Percentiles rank a stretch among this genome's conserved stretches.
Evolutionary conservation across 2,329 filamentous ascomycete species (phyloP).

Genomic region (Talaromyces pinophilus): DNA sequence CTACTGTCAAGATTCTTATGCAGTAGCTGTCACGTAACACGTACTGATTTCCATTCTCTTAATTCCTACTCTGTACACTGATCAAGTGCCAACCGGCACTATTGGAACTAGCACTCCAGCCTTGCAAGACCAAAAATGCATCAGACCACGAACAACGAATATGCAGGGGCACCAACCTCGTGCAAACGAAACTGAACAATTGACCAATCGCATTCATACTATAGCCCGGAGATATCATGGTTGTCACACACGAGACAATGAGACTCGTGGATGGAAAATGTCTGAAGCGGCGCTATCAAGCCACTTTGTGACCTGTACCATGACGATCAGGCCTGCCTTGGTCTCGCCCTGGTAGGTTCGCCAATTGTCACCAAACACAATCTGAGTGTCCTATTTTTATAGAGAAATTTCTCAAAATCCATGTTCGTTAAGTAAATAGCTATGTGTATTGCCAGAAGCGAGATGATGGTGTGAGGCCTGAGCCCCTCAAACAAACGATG

Average conservation of each 20-base stretch:
- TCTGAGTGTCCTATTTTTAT: not conserved
- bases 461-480: not conserved
- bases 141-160: not conserved
- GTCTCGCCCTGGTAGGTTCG: not conserved
- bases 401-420: not conserved
- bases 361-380: not conserved
- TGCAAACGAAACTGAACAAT: not conserved
- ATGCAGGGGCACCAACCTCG: not conserved
- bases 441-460: not conserved
- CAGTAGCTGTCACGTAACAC: not conserved
- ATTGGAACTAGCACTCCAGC: conserved; percentile 1
- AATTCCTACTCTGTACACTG: not conserved
- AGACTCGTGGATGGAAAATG: not conserved
- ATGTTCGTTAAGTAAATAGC: not conserved
- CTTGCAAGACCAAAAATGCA: not conserved
- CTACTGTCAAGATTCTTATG: not conserved
- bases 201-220: not conserved
- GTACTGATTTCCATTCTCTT: not conserved
- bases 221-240: not conserved
- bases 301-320: conserved; percentile 7
- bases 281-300: not conserved
- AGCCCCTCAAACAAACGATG: not conserved
- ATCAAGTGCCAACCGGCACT: not conserved
- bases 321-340: not conserved
- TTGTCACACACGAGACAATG: not conserved